Conservation (phyloP, 2,329 filamentous ascomycete genomes). For the Sporothrix euskadiensis region DNA sequence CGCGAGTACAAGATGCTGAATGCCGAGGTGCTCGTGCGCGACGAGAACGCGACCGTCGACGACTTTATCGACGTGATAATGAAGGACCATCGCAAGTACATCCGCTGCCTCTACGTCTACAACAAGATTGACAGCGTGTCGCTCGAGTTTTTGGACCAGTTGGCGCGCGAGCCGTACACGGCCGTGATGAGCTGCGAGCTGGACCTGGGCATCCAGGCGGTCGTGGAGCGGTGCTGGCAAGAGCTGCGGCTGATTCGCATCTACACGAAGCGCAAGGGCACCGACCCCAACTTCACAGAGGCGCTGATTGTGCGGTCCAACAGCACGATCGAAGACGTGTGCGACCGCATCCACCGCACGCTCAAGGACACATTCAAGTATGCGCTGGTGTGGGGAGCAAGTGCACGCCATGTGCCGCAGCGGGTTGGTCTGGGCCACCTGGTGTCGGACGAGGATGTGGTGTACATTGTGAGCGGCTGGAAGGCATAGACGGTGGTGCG, state of each 20-base stretch:
- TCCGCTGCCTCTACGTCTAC: constrained; percentile 93
- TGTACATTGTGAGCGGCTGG: constrained; percentile 66
- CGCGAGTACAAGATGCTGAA: constrained; percentile 99
- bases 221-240: constrained; percentile 92
- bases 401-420: constrained; percentile 91
- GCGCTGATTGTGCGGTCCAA: constrained; percentile 88
- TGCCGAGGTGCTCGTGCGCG: constrained; percentile 90
- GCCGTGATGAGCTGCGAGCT: constrained; percentile 98
- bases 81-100: constrained; percentile 98
- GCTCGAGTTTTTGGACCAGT: constrained; percentile 86
- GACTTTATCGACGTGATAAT: constrained; percentile 99
- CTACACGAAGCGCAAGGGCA: constrained; percentile 95
- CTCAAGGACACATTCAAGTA: constrained; percentile 99
- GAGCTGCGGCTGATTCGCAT: constrained; percentile 86
- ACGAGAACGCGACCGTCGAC: constrained; percentile 93
- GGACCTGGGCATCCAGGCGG: constrained; percentile 88
- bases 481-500: constrained; percentile 49
- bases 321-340: constrained; percentile 93
- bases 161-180: constrained; percentile 90
- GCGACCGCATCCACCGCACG: constrained; percentile 88
- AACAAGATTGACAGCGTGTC: constrained; percentile 98
- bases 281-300: constrained; percentile 85
- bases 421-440: constrained; percentile 81
- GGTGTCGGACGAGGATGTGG: constrained; percentile 70
- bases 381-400: constrained; percentile 95